Evolutionary conservation across 495 filamentous ascomycete species (phyloP).

Genomic region (Tuber microsphaerosporum): DNA sequence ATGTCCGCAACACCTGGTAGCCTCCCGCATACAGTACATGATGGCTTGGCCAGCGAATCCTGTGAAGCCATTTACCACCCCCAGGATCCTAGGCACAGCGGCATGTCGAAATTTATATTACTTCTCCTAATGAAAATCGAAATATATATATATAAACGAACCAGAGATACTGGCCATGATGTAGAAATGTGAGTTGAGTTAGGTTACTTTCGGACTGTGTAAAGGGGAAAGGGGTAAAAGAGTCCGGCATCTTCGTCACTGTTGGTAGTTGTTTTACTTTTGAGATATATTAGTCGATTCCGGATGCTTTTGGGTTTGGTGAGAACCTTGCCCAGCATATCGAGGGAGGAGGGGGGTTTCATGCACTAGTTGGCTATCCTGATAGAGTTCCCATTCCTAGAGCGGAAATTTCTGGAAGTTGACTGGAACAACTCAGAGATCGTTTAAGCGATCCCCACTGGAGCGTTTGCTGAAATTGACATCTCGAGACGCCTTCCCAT

Average conservation of each 20-base stretch:
- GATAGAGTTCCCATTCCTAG: not conserved
- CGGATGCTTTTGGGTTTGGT: not conserved
- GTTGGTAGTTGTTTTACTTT: not conserved
- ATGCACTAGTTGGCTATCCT: not conserved
- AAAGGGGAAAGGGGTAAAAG: not conserved
- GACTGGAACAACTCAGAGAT: slow-evolving; percentile 3
- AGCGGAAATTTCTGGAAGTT: slow-evolving; percentile 1
- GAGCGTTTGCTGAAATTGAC: slow-evolving; percentile 2
- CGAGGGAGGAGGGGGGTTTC: not conserved
- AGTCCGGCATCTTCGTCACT: not conserved
- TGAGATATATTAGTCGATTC: slow-evolving; percentile 1
- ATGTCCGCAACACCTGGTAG: not conserved
- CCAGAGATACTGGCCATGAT: not conserved
- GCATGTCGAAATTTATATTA: not conserved
- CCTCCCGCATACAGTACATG: not conserved
- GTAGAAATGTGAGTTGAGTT: not conserved
- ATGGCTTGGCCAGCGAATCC: slow-evolving; percentile 1
- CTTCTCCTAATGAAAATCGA: not conserved
- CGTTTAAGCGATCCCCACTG: not conserved
- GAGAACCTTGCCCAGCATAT: not conserved
- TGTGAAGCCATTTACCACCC: not conserved
- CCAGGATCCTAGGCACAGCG: not conserved
- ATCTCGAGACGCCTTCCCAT: not conserved
- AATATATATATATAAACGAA: not conserved
- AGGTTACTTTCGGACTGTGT: not conserved